Conservation (phyloP, 1,139 yeast species). For the Diutina mesorugosa region DNA sequence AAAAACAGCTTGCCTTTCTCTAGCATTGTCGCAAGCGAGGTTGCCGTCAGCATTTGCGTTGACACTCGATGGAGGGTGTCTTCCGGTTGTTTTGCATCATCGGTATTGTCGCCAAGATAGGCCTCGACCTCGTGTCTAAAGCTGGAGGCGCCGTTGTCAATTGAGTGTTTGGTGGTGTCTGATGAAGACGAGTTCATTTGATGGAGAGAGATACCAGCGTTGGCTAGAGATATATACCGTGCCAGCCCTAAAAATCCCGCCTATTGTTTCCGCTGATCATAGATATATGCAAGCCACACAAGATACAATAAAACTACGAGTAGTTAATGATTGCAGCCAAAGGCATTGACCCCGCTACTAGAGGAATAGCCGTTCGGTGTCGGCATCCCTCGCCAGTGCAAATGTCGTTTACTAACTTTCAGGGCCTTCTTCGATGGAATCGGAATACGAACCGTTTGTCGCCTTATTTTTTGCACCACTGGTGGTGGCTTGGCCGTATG, state of each 20-base stretch:
- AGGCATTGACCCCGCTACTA: too few species aligned
- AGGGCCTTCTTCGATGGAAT: background rate
- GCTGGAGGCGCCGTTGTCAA: background rate
- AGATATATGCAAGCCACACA: background rate
- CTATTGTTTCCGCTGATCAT: background rate
- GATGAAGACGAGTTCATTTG: background rate
- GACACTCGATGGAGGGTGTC: background rate
- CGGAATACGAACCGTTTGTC: background rate
- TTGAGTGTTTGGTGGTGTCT: background rate
- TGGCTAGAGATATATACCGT: background rate
- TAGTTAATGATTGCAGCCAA: too few species aligned
- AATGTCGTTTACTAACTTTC: too few species aligned
- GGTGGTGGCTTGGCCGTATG: background rate
- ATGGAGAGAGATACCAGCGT: background rate
- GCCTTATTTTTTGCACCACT: background rate
- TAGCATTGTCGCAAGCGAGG: background rate
- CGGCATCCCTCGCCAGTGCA: too few species aligned
- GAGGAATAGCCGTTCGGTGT: too few species aligned
- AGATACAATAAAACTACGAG: background rate
- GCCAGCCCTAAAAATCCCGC: background rate
- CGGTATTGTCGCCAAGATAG: background rate
- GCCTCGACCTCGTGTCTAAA: background rate
- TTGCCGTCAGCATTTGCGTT: background rate
- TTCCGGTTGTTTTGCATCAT: background rate
- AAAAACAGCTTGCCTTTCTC: background rate